A percentile compares a stretch with the other conserved stretches of the same genome.
These are phyloP conservation scores for Laguncularia racemosa DNA, from an alignment of 345 rosid genomes.

Conservation along the genomic window DNA sequence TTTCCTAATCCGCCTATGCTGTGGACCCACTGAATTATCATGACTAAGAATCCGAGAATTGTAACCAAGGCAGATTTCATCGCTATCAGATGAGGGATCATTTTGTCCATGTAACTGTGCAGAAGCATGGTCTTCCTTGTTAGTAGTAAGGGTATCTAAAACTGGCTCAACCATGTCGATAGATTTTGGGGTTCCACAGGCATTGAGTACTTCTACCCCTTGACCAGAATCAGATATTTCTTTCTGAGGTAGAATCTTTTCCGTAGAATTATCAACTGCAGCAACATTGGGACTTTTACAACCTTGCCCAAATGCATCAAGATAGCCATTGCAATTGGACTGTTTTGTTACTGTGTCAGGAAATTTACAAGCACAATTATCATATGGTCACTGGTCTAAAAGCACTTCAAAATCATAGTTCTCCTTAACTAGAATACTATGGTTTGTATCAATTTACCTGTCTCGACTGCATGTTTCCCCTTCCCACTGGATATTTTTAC, in stretches of 20 bases:
- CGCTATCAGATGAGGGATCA: constrained; percentile 49
- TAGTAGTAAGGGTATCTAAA: constrained; percentile 20
- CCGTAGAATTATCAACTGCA: constrained; percentile 13
- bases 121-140: constrained; percentile 22
- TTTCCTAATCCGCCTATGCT: constrained; percentile 57
- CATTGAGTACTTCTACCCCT: constrained; percentile 12
- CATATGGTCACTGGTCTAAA: constrained; percentile 2
- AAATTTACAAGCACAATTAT: constrained; percentile 17
- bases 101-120: constrained; percentile 28
- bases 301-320: constrained; percentile 14
- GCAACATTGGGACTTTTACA: constrained; percentile 17
- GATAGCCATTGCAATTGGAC: constrained; percentile 18
- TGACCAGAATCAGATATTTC: constrained; percentile 16
- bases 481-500: constrained; percentile 18
- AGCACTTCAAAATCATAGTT: constrained; percentile 6
- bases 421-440: not conserved
- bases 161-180: constrained; percentile 24
- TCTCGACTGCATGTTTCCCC: constrained; percentile 19
- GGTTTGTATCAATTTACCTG: constrained; percentile 24
- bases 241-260: constrained; percentile 15
- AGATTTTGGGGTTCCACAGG: constrained; percentile 22
- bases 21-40: constrained; percentile 32
- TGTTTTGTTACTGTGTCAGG: constrained; percentile 23
- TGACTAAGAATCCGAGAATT: constrained; percentile 13
- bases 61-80: constrained; percentile 25